These are phyloP conservation scores for Colletotrichum abscissum DNA, from an alignment of 2,329 filamentous ascomycete genomes.

Conservation along the genomic window DNA sequence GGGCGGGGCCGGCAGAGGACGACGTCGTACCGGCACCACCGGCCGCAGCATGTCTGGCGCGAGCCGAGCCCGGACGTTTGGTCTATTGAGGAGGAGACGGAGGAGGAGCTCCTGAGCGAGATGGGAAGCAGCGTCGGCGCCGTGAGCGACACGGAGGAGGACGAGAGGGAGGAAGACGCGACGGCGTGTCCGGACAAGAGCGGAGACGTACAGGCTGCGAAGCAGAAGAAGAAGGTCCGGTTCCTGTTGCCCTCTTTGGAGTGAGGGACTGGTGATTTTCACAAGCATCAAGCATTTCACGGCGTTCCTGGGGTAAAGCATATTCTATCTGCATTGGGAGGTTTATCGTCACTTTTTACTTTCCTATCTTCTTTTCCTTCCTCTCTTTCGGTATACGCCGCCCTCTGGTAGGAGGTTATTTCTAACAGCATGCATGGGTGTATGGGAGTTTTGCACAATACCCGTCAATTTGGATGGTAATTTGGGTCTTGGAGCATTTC, in stretches of 20 bases:
- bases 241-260: conserved; percentile 62
- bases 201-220: conserved; percentile 54
- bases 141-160: conserved; percentile 43
- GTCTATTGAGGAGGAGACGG: conserved; percentile 69
- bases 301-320: conserved; percentile 7
- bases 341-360: conserved; percentile 22
- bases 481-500: neutral
- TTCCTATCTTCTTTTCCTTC: neutral
- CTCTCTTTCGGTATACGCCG: conserved; percentile 17
- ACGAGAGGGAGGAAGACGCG: conserved; percentile 31
- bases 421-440: conserved; percentile 14
- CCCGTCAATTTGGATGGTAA: conserved; percentile 23
- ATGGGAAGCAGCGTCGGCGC: conserved; percentile 46
- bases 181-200: conserved; percentile 26
- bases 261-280: conserved; percentile 9
- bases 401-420: conserved; percentile 7
- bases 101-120: conserved; percentile 62
- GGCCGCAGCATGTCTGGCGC: conserved; percentile 63
- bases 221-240: conserved; percentile 67
- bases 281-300: conserved; percentile 10
- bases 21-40: conserved; percentile 46
- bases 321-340: conserved; percentile 39
- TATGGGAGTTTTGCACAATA: conserved; percentile 21
- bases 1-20: conserved; percentile 43
- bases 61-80: conserved; percentile 70